Conservation (phyloP, 768 basidiomycete species). For the Pisolithus sp. region DNA sequence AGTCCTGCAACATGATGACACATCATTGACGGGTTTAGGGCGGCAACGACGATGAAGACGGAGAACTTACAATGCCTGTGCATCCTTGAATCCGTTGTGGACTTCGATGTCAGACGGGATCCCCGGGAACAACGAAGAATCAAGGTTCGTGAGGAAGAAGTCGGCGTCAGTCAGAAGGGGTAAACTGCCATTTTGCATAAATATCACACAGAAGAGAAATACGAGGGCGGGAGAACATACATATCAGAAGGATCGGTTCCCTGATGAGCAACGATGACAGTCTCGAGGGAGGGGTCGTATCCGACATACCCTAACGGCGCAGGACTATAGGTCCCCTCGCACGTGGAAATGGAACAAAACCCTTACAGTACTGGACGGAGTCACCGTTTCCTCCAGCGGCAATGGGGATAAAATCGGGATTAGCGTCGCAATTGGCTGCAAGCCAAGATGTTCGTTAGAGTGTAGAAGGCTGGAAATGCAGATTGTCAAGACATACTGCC, state of each 20-base stretch:
- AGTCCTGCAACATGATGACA: slow-evolving; percentile 25
- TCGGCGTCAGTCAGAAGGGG: slow-evolving; percentile 35
- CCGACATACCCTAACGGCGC: slow-evolving; percentile 22
- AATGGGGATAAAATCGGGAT: slow-evolving; percentile 37
- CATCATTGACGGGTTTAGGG: neutral
- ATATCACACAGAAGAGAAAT: neutral
- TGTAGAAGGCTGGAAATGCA: too few species aligned
- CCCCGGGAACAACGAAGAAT: slow-evolving; percentile 39
- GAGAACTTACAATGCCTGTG: slow-evolving; percentile 34
- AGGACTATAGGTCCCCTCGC: neutral
- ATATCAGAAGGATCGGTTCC: slow-evolving; percentile 35
- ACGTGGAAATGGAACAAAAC: neutral
- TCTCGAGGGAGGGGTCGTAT: slow-evolving; percentile 26
- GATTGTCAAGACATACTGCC: slow-evolving; percentile 30
- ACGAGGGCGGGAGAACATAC: slow-evolving; percentile 10
- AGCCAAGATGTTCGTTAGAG: too few species aligned
- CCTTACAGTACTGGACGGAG: slow-evolving; percentile 36
- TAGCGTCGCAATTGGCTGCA: slow-evolving; percentile 40
- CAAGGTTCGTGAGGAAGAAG: slow-evolving; percentile 26
- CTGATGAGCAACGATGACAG: slow-evolving; percentile 40
- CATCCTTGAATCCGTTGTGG: slow-evolving; percentile 39
- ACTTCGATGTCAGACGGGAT: slow-evolving; percentile 33
- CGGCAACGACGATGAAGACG: neutral
- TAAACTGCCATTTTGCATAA: slow-evolving; percentile 19
- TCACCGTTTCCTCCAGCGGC: slow-evolving; percentile 42